These are phyloP conservation scores for Cyberlindnera euphorbiiphila DNA, from an alignment of 805 yeast genomes.

Conservation along the genomic window DNA sequence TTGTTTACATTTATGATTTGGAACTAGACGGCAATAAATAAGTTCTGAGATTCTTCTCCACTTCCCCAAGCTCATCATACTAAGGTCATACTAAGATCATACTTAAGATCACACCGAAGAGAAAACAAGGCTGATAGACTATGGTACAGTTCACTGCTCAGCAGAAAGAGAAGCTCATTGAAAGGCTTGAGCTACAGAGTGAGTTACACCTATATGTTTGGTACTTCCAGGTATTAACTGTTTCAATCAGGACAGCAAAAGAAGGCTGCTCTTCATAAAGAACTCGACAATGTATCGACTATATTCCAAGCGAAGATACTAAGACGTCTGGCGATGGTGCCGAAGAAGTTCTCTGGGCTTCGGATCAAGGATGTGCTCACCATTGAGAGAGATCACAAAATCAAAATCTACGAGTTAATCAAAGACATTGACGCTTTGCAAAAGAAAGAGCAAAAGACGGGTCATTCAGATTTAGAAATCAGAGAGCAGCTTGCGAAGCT, in stretches of 20 bases:
- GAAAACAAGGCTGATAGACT: no score
- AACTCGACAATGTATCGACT: slow-evolving; percentile 15
- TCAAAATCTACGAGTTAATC: slow-evolving; percentile 25
- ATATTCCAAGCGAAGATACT: slow-evolving; percentile 24
- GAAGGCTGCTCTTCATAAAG: slow-evolving; percentile 14
- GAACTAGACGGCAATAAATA: no score
- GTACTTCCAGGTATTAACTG: no score
- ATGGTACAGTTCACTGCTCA: slow-evolving; percentile 16
- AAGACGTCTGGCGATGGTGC: slow-evolving; percentile 21
- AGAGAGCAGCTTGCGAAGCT: slow-evolving; percentile 11
- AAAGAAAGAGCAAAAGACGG: not conserved
- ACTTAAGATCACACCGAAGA: no score
- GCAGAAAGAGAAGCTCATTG: slow-evolving; percentile 16
- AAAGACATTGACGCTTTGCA: slow-evolving; percentile 18
- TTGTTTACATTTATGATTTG: slow-evolving; percentile 2
- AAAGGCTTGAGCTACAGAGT: slow-evolving; percentile 26
- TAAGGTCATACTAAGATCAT: no score
- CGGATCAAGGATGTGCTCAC: slow-evolving; percentile 23
- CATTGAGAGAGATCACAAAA: slow-evolving; percentile 28
- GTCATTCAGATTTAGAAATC: slow-evolving; percentile 9
- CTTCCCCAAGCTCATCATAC: no score
- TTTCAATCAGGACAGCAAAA: slow-evolving; percentile 19
- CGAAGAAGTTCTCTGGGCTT: slow-evolving; percentile 24
- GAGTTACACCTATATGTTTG: slow-evolving; percentile 5
- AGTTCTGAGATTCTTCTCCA: no score